phyloP scores from a whole-genome alignment of 768 basidiomycete species.

The Tubosaeta sp. region DNA sequence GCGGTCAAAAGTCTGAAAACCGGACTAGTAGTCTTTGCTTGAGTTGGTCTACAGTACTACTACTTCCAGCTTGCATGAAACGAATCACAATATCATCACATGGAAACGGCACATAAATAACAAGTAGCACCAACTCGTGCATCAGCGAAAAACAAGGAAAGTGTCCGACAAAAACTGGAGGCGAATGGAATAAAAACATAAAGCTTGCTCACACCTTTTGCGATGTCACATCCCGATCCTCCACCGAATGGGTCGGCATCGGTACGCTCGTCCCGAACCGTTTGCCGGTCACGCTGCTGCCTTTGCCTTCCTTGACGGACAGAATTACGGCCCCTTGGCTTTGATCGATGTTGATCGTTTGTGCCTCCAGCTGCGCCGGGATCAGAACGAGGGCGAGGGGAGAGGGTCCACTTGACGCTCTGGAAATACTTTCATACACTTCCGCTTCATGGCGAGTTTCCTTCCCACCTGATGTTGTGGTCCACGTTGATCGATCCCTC shows the following conservation, averaged over 20 bases:
- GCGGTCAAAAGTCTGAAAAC: too few species aligned
- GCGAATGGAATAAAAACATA: not conserved
- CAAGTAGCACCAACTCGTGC: not conserved
- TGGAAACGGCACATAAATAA: not conserved
- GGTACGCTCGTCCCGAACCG: conserved; percentile 28
- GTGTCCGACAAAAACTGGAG: not conserved
- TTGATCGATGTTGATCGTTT: conserved; percentile 78
- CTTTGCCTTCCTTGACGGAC: conserved; percentile 60
- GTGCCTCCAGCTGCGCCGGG: too few species aligned
- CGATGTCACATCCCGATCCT: conserved; percentile 40
- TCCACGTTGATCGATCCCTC: too few species aligned
- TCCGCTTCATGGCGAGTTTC: too few species aligned
- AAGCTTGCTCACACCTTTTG: conserved; percentile 6
- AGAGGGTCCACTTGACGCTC: too few species aligned
- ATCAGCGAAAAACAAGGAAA: not conserved
- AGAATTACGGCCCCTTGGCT: conserved; percentile 69
- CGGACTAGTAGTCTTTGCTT: too few species aligned
- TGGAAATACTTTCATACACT: too few species aligned
- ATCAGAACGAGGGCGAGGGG: too few species aligned
- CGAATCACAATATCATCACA: not conserved
- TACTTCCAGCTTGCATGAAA: not conserved
- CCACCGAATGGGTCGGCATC: conserved; percentile 32
- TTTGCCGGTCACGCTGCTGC: too few species aligned
- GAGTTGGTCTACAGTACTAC: not conserved
- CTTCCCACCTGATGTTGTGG: too few species aligned